Conservation (phyloP, 2,329 filamentous ascomycete species). For the Fusarium begoniae region DNA sequence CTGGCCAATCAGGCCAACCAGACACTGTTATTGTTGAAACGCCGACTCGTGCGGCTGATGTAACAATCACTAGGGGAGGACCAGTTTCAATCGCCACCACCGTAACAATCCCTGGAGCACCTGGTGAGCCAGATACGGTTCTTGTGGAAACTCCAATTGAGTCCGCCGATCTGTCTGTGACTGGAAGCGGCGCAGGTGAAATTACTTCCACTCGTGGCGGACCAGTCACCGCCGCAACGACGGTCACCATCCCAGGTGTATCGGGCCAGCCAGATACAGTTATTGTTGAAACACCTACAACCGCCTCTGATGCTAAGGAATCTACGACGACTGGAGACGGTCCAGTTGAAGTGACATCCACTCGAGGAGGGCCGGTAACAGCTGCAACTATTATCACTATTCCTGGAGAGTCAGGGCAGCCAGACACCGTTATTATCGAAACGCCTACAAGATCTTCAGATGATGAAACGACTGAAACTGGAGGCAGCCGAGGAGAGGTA, state of each 20-base stretch:
- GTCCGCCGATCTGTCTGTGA: neutral
- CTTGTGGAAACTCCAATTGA: neutral
- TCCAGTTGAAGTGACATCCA: neutral
- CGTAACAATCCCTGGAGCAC: neutral
- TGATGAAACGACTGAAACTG: neutral
- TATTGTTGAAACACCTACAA: neutral
- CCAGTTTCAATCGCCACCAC: neutral
- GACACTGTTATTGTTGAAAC: neutral
- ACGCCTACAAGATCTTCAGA: neutral
- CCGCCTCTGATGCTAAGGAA: neutral
- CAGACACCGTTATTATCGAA: neutral
- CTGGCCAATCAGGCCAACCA: neutral
- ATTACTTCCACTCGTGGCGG: neutral
- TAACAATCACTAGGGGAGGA: neutral
- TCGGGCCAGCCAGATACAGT: neutral
- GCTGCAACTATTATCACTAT: neutral
- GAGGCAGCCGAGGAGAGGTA: neutral
- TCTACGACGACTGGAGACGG: neutral
- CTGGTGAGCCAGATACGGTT: neutral
- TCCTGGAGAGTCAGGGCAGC: neutral
- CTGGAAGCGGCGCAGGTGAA: neutral
- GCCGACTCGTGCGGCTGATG: neutral
- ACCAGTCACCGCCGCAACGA: neutral
- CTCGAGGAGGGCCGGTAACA: neutral
- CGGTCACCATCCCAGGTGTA: neutral